Percentiles rank a stretch among this genome's conserved stretches.
phyloP scores from a whole-genome alignment of 192 early-diverging fungal genomes.

The Backusella morwellensis region DNA sequence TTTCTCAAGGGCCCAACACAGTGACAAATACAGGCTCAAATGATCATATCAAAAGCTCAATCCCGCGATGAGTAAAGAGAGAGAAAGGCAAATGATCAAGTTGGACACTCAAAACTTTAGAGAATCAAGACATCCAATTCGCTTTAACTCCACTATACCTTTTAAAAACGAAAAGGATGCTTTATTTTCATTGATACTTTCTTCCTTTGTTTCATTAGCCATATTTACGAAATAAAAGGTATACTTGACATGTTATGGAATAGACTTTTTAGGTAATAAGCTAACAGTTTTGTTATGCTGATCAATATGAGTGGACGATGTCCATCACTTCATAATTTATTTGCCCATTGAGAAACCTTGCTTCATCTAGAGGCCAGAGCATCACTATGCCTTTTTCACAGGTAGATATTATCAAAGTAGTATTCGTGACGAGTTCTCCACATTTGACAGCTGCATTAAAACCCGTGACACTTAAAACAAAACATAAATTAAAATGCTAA shows the following conservation, averaged over 20 bases:
- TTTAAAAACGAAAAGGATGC: not conserved
- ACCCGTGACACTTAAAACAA: constrained; percentile 10
- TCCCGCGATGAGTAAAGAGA: not conserved
- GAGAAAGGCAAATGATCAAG: not conserved
- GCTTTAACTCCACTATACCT: not conserved
- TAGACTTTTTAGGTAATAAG: not conserved
- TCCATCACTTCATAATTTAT: constrained; percentile 82
- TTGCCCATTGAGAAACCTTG: constrained; percentile 91
- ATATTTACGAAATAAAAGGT: not conserved
- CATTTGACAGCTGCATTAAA: constrained; percentile 61
- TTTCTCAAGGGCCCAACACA: too few species aligned
- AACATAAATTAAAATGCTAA: not conserved
- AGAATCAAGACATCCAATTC: not conserved
- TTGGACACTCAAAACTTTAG: not conserved
- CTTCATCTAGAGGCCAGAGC: constrained; percentile 81
- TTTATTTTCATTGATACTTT: not conserved
- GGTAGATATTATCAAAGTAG: too few species aligned
- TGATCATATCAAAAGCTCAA: too few species aligned
- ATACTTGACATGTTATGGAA: not conserved
- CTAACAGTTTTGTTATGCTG: constrained; percentile 74
- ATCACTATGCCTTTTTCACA: too few species aligned
- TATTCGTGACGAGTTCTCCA: too few species aligned
- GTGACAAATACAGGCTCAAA: too few species aligned
- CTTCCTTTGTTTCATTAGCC: not conserved
- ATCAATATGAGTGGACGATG: constrained; percentile 94